Conservation (phyloP, 2,329 filamentous ascomycete species). For the Aureobasidium sp. region DNA sequence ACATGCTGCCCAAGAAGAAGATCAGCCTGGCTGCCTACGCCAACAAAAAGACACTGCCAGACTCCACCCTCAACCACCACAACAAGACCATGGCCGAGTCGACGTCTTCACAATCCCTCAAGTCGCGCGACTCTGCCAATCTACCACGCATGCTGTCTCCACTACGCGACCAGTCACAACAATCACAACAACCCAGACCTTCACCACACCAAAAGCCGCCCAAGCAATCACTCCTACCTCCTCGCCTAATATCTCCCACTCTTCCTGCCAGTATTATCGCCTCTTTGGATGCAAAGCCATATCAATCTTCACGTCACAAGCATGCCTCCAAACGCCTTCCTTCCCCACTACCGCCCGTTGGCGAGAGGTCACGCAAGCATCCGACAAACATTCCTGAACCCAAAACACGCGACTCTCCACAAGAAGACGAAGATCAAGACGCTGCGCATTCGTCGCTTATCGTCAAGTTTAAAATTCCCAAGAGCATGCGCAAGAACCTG, state of each 20-base stretch:
- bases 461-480: constrained; percentile 16
- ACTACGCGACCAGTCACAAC: constrained; percentile 1
- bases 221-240: constrained; percentile 29
- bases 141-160: constrained; percentile 17
- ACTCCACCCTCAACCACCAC: constrained; percentile 34
- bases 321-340: constrained; percentile 6
- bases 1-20: constrained; percentile 49
- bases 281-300: constrained; percentile 32
- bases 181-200: constrained; percentile 4
- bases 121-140: constrained; percentile 8
- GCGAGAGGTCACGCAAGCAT: constrained; percentile 6
- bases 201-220: not conserved
- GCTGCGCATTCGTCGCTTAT: constrained; percentile 4
- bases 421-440: not conserved
- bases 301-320: not conserved
- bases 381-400: not conserved
- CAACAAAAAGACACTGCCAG: constrained; percentile 47
- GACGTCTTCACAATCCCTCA: not conserved
- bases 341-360: not conserved
- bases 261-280: constrained; percentile 50
- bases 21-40: constrained; percentile 57
- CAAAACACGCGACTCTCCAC: constrained; percentile 10
- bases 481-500: constrained; percentile 13
- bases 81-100: not conserved
- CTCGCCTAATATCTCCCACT: constrained; percentile 49